phyloP scores from a whole-genome alignment of 108 stramenopile species.

The Nitzschia sp. region DNA sequence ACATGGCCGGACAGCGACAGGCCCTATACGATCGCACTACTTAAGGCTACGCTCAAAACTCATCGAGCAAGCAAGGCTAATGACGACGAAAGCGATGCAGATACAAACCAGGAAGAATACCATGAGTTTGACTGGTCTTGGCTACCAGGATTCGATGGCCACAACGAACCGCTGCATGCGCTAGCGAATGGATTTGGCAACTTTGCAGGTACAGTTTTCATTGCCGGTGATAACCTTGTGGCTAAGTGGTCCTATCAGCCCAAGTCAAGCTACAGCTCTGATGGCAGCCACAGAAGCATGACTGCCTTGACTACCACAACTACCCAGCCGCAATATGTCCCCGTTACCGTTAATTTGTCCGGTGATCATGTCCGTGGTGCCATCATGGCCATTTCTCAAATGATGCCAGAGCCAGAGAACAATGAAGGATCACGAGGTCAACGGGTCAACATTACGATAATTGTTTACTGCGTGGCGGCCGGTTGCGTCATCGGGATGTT shows the following conservation, averaged over 20 bases:
- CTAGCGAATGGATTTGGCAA: constrained; percentile 85
- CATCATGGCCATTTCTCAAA: constrained; percentile 88
- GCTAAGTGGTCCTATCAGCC: constrained; percentile 79
- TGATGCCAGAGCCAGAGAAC: constrained; percentile 57
- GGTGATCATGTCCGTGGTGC: constrained; percentile 69
- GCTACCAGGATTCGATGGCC: constrained; percentile 93
- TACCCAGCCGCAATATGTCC: constrained; percentile 53
- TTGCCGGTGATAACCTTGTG: constrained; percentile 90
- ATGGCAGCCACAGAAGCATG: constrained; percentile 34
- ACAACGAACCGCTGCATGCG: constrained; percentile 87
- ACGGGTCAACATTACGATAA: constrained; percentile 63
- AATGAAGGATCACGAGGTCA: neutral
- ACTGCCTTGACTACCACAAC: constrained; percentile 14
- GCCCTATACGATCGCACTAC: constrained; percentile 83
- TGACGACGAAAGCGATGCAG: constrained; percentile 35
- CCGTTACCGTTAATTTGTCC: constrained; percentile 72
- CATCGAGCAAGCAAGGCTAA: constrained; percentile 20
- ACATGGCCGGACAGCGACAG: constrained; percentile 75
- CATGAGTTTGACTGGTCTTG: constrained; percentile 93
- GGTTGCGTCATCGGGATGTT: constrained; percentile 84
- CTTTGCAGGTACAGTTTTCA: constrained; percentile 82
- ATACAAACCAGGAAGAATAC: constrained; percentile 33
- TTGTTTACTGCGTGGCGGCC: constrained; percentile 74
- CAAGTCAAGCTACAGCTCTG: neutral
- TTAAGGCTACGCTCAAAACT: constrained; percentile 75